Conservation (phyloP, 441 rosid genomes). For the Gossypium gossypioides region DNA sequence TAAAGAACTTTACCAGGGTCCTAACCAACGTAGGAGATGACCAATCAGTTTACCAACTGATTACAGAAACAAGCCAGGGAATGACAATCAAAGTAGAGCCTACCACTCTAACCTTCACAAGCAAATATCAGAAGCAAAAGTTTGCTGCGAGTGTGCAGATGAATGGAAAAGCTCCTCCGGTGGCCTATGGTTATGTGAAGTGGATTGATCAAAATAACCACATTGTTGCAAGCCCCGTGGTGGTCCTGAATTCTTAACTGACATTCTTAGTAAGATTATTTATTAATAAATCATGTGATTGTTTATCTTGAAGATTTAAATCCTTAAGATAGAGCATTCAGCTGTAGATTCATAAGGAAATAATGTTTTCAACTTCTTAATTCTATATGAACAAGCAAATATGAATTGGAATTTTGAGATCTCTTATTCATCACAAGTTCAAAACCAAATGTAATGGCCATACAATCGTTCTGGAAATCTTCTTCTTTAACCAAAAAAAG, state of each 20-base stretch:
- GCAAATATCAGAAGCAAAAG: slow-evolving; percentile 17
- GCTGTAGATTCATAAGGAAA: background rate
- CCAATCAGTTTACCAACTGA: slow-evolving; percentile 21
- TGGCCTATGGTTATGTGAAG: slow-evolving; percentile 27
- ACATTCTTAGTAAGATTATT: background rate
- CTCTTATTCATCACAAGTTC: background rate
- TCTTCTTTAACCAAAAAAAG: background rate
- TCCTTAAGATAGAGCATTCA: background rate
- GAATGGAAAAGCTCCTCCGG: slow-evolving; percentile 10
- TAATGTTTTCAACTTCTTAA: background rate
- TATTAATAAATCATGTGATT: background rate
- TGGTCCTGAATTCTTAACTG: slow-evolving; percentile 19
- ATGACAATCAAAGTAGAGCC: slow-evolving; percentile 25
- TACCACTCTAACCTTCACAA: slow-evolving; percentile 11
- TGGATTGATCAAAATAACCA: slow-evolving; percentile 30
- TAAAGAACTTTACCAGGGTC: slow-evolving; percentile 21
- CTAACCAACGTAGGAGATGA: slow-evolving; percentile 32
- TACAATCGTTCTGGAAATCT: background rate
- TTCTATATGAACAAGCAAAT: background rate
- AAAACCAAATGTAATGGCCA: too few species aligned
- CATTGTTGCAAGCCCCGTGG: slow-evolving; percentile 30
- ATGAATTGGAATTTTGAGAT: background rate
- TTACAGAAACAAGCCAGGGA: slow-evolving; percentile 1
- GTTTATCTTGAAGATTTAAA: background rate
- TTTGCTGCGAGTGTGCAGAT: slow-evolving; percentile 21